Base-by-base conservation (phyloP, 1,284 basidiomycete species). In the Cystobasidiaceae sp. region DNA sequence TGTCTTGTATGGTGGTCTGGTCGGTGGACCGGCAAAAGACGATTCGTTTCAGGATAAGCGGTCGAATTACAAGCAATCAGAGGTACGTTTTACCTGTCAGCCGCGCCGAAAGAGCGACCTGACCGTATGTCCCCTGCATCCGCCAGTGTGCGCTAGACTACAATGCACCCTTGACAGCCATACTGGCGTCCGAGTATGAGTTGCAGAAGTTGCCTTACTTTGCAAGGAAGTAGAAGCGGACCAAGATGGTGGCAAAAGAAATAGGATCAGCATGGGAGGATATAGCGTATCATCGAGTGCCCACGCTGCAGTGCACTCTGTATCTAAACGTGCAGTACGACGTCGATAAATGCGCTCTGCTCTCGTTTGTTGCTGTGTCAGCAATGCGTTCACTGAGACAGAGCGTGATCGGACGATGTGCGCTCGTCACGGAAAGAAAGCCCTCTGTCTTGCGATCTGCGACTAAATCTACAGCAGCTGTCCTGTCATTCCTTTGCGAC, bases 41-140 rank as follows among this genome's bases (percentile, higher is more conserved):
- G 92, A 90, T 75, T 81, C 80, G 34, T 94, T 84, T 78, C 94
- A 83, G 76, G 88, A 94, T 74, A 85, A 90, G 66, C 84, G 92
- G 28, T 86, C 84, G 66, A 89, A 91, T 74, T 91, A 86, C 85
- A 83, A 83, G 0, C 80, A 91, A 77, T 85, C 85, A 11, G 89
- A 91, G 81, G 84, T 85, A 25, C 19, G 63, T 43, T n/a, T 23
- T 32, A 2, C 28, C 13, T 37, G 37, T 30, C 21, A 6, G 11
- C 8, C 0, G 2, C 7, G n/a, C n/a, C n/a, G n/a, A n/a, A n/a
- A n/a, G n/a, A n/a, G n/a, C 32, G 15, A 19, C 7, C 54, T 55
- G 3, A 61, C 27, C 19, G 15, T 33, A 3, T n/a, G n/a, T 19
- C 15, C 17, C 39, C 37, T 45, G 32, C 27, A n/a, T 27, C 3